These are phyloP conservation scores for Cornus controversa DNA, from an alignment of 148 eudicot species.

Conservation along the genomic window DNA sequence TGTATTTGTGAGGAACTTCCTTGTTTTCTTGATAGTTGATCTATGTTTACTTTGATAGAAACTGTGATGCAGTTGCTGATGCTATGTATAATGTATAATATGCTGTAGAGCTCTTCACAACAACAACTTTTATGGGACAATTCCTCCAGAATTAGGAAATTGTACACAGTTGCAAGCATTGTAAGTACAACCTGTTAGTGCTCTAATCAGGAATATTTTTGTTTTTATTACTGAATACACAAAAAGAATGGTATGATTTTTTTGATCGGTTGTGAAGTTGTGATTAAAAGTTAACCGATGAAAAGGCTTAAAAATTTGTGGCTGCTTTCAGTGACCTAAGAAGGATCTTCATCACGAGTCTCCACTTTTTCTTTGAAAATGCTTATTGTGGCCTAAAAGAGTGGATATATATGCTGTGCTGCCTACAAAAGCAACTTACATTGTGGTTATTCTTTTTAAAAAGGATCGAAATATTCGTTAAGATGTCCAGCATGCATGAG, in stretches of 20 bases:
- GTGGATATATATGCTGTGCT: too few species aligned
- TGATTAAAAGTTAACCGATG: background rate
- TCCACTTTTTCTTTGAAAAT: too few species aligned
- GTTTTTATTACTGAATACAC: background rate
- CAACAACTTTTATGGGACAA: conserved; percentile 83
- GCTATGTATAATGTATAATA: conserved; percentile 14
- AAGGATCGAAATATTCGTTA: too few species aligned
- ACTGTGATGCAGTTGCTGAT: conserved; percentile 1
- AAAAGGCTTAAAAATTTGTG: background rate
- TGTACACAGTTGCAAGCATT: conserved; percentile 76
- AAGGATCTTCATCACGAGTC: too few species aligned
- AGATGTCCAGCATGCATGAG: too few species aligned
- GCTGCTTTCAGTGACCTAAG: too few species aligned
- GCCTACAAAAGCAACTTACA: too few species aligned
- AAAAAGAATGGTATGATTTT: background rate
- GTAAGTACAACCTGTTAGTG: conserved; percentile 52
- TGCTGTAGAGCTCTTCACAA: conserved; percentile 77
- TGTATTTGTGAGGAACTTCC: conserved; percentile 29
- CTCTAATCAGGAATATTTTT: background rate
- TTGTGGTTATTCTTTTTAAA: too few species aligned
- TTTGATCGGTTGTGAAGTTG: background rate
- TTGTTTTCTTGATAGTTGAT: conserved; percentile 14
- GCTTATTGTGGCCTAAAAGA: too few species aligned
- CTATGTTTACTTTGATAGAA: conserved; percentile 3
- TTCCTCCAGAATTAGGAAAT: conserved; percentile 89